Base-by-base conservation (phyloP, 1,139 yeast genomes). In the Kluyveromyces sp. region DNA sequence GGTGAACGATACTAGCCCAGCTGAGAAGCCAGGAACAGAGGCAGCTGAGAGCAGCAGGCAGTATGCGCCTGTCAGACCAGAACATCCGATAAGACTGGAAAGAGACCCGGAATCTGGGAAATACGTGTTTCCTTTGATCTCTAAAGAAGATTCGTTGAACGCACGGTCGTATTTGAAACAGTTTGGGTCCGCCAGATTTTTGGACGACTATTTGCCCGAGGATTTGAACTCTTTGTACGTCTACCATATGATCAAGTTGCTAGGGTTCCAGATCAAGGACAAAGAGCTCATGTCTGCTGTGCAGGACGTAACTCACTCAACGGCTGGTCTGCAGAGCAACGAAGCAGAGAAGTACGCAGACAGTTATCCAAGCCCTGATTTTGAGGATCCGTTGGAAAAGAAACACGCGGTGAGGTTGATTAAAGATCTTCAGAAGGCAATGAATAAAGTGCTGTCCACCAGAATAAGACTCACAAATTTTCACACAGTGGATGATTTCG, bases 151-250 rank as follows among this genome's bases (percentile, higher is more conserved):
- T 15, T 65, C 74, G 4, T 57, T 68, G 13, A 67, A 72, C 45
- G 80, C 87, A 1, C 72, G 92, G 46, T 67, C 69, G 45, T 79
- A 58, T 52, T 63, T 87, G 44, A 83, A 82, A 56, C 61, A 66
- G n/a, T 62, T 75, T 47, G 95, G 95, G 0, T 70, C 77, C 28
- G 64, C 72, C 49, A 62, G 65, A 47, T 82, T 84, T 52, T 63
- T 86, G 43, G 76, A 75, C 45, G 67, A 69, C 39, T 83, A 75
- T 52, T 61, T 84, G 28, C 85, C 89, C 0, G 70, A 73, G 1
- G 73, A 75, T 2, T 78, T 86, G 12, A 68, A 75, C 16, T 68
- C 77, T 11, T 68, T 73, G 19, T 80, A 79, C 53, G 70, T 81
- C 25, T 55, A 75, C 26, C 64, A 58, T 40, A 62, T 78, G 42